Conservation (phyloP, 441 rosid species). For the Codiaeum variegatum region DNA sequence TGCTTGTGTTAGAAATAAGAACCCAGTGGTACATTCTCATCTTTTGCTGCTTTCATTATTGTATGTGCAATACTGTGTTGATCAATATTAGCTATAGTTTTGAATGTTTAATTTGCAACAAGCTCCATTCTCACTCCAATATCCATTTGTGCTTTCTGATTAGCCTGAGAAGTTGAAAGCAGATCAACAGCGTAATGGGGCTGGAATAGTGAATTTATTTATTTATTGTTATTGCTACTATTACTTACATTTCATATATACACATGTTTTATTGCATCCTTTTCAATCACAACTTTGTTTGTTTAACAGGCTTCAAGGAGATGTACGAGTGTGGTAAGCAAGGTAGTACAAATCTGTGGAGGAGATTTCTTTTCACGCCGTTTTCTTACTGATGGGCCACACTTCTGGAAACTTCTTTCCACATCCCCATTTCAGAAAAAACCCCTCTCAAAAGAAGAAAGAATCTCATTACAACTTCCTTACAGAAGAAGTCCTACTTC, state of each 20-base stretch:
- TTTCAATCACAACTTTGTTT: slow-evolving; percentile 2
- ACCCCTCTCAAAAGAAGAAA: slow-evolving; percentile 44
- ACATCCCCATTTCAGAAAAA: slow-evolving; percentile 60
- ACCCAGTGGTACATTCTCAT: slow-evolving; percentile 49
- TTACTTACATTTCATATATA: neutral
- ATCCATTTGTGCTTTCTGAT: slow-evolving; percentile 1
- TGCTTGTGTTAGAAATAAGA: slow-evolving; percentile 56
- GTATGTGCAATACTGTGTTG: too few species aligned
- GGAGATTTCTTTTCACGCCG: slow-evolving; percentile 97
- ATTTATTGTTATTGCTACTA: neutral
- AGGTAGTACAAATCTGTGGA: slow-evolving; percentile 61
- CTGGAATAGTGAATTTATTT: neutral
- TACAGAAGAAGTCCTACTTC: slow-evolving; percentile 47
- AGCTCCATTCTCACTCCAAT: neutral
- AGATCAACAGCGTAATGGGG: neutral
- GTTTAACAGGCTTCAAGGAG: slow-evolving; percentile 58
- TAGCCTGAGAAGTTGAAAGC: neutral
- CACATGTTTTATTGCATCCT: neutral
- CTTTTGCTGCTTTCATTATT: neutral
- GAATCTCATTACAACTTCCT: slow-evolving; percentile 60
- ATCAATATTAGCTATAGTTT: neutral
- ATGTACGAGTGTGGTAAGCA: slow-evolving; percentile 55
- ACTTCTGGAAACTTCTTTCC: slow-evolving; percentile 80
- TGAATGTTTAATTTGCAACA: neutral
- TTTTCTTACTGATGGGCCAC: slow-evolving; percentile 63